Percentiles rank a stretch among this genome's conserved stretches.
phyloP scores from a whole-genome alignment of 305 asterid species.

The Solanum hybrid region DNA sequence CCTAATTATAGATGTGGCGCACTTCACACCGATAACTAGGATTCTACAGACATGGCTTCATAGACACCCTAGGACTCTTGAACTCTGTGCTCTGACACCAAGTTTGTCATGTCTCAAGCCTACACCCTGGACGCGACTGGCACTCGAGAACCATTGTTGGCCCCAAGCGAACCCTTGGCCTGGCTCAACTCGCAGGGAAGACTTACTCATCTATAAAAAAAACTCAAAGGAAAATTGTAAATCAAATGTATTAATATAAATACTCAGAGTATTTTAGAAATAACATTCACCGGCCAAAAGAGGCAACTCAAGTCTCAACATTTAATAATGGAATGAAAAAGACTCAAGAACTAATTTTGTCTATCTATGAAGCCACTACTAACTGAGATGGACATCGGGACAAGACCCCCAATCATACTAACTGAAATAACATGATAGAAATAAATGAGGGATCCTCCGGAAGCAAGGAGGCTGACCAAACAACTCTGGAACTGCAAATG shows the following conservation, averaged over 20 bases:
- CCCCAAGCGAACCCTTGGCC: background rate
- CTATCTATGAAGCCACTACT: background rate
- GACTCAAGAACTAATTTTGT: background rate
- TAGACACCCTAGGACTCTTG: background rate
- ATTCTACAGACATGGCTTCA: background rate
- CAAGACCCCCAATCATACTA: background rate
- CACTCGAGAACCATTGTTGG: background rate
- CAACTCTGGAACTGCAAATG: background rate
- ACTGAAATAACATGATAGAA: background rate
- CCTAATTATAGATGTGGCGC: background rate
- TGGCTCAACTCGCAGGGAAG: background rate
- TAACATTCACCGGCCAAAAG: background rate
- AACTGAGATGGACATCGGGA: background rate
- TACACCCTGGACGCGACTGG: background rate
- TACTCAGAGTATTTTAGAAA: background rate
- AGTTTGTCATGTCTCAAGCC: background rate
- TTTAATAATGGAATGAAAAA: background rate
- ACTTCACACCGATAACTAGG: background rate
- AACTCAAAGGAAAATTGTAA: background rate
- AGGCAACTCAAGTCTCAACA: background rate
- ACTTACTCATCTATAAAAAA: background rate
- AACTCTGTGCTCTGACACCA: background rate
- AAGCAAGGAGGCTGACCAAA: background rate
- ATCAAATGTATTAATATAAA: background rate
- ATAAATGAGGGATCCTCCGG: background rate